phyloP scores from a whole-genome alignment of 495 filamentous ascomycete genomes.

The Lasiosphaeria miniovina region DNA sequence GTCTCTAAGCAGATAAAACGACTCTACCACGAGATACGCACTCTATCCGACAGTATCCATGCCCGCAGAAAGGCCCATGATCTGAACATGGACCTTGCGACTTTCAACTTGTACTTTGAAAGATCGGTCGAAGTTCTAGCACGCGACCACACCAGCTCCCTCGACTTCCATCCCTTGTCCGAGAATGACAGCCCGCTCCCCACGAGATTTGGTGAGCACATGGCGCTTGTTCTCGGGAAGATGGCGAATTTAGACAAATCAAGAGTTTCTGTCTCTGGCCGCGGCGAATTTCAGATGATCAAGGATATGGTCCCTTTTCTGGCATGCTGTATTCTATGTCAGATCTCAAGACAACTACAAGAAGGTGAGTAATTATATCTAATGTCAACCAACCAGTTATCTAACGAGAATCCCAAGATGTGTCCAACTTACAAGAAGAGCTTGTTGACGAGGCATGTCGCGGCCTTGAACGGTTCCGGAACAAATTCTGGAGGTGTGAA shows the following conservation, averaged over 20 bases:
- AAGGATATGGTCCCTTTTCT: too few species aligned
- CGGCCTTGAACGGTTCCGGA: constrained; percentile 17
- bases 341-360: too few species aligned
- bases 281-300: too few species aligned
- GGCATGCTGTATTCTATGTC: too few species aligned
- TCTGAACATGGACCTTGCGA: constrained; percentile 20
- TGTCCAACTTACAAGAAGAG: too few species aligned
- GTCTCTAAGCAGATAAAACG: constrained; percentile 21
- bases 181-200: constrained; percentile 15
- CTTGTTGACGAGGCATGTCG: constrained; percentile 19
- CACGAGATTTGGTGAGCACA: constrained; percentile 16
- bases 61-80: constrained; percentile 3
- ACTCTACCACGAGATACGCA: constrained; percentile 17
- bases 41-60: constrained; percentile 12
- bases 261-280: too few species aligned
- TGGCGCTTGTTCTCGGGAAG: constrained; percentile 11
- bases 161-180: constrained; percentile 18
- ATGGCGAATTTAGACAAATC: constrained; percentile 18
- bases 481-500: constrained; percentile 22
- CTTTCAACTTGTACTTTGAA: constrained; percentile 16
- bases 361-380: too few species aligned
- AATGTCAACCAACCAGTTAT: too few species aligned
- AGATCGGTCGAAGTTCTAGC: constrained; percentile 8
- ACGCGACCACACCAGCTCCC: constrained; percentile 17
- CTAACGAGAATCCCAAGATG: too few species aligned